Base-by-base conservation (phyloP, 306 rosid species). In the Cicer chorassanicum region DNA sequence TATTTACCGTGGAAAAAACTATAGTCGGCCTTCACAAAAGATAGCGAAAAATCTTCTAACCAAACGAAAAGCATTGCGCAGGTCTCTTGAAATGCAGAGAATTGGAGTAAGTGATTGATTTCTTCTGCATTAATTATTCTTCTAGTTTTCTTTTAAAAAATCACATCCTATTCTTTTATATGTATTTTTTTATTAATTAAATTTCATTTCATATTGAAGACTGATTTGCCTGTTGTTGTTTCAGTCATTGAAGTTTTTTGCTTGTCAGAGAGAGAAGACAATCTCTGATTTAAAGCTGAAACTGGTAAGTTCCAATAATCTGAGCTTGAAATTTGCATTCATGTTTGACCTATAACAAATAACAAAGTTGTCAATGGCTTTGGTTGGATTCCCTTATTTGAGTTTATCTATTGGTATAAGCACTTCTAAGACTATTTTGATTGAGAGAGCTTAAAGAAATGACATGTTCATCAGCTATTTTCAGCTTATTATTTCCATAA, bases 1-100 rank as follows among this genome's bases (percentile, higher is more conserved):
- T 85, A 77, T 93, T 67, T 93, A 86, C 82, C 98, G 96, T 13
- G 97, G 98, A 15, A 93, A 88, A 78, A 93, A 93, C 82, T 90
- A 90, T 80, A 74, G n/a, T 50, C 84, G 97, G 6, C 86, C 98
- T 68, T 45, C 24, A 9, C 49, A 65, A 62, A 74, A 51, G 75
- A 56, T 42, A 18, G 66, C 86, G 1, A 80, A 80, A 70, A 90
- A 79, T 78, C 95, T 90, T 81, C 81, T 89, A 48, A 87, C 89
- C 1, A 93, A 90, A 87, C 85, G 88, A 80, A 76, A 88, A 81
- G 98, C 98, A 43, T 75, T 93, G 57, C 81, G 9, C 16, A 87
- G 95, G 61, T 89, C 97, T 72, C 83, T 90, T 74, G 95, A 89
- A 82, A 87, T 86, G 89, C 97, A 93, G 81, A 89, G 96, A 88